A percentile compares a stretch with the other conserved stretches of the same genome.
phyloP scores from a whole-genome alignment of 2,329 filamentous ascomycete species.

The Phialophora verrucosa region DNA sequence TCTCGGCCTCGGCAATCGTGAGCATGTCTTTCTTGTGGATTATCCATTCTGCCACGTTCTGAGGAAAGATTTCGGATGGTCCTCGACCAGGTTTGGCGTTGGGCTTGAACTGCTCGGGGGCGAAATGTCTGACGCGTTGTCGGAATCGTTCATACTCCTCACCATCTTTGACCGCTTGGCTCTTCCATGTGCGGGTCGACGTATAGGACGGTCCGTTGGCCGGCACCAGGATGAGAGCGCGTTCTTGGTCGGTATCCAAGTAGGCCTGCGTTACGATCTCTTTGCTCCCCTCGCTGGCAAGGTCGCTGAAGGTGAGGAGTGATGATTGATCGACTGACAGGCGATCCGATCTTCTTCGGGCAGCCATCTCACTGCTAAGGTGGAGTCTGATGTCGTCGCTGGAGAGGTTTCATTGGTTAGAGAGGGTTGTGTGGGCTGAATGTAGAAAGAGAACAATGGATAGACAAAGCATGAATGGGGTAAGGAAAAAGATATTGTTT shows the following conservation, averaged over 20 bases:
- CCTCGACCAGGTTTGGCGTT: constrained; percentile 22
- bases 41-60: constrained; percentile 28
- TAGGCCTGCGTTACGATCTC: constrained; percentile 19
- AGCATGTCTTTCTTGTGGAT: constrained; percentile 28
- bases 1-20: constrained; percentile 23
- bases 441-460: not conserved
- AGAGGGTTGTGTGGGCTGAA: not conserved
- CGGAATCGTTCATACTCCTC: constrained; percentile 33
- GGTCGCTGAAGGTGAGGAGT: constrained; percentile 14
- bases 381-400: not conserved
- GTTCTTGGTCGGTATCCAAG: constrained; percentile 16
- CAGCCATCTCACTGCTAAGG: not conserved
- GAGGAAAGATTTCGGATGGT: constrained; percentile 30
- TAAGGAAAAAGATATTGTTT: not conserved
- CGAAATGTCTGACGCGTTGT: constrained; percentile 32
- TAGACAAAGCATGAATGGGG: not conserved
- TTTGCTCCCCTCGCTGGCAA: constrained; percentile 17
- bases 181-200: constrained; percentile 34
- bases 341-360: constrained; percentile 6
- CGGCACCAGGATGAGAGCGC: not conserved
- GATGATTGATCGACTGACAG: constrained; percentile 16
- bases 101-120: constrained; percentile 29
- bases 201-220: constrained; percentile 23
- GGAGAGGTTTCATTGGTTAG: not conserved
- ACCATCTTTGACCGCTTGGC: constrained; percentile 27